Base-by-base conservation (phyloP, 148 eudicot genomes). In the Rhododendron kiyosumense region DNA sequence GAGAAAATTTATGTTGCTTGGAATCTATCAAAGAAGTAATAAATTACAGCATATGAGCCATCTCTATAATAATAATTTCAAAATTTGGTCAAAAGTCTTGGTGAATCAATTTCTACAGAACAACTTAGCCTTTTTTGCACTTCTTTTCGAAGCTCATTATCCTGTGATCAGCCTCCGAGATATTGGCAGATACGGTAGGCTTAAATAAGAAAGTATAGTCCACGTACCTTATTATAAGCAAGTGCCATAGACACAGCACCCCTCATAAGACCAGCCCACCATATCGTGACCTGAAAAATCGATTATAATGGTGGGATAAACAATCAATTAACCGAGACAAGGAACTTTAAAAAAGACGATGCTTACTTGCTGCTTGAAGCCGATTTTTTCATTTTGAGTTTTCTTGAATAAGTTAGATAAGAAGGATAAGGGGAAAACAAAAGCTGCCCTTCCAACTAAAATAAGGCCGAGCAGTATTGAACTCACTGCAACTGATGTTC, bases 171-270 rank as follows among this genome's bases (percentile, higher is more conserved):
- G 67, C 41, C 30, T 22, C 20, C 73, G 41, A 48, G 45, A 71
- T 20, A 67, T 67, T 45, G 8, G 32, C 49, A 67, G 41, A 28
- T 45, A 49, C 0, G 7, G 24, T 69, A 83, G 14, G 32, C 61
- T 83, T 13, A 45, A 46, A 41, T 83, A 41, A 65, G 52, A 49
- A 51, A 59, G 28, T 18, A 20, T 49, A 18, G 12, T 48, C 41
- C 45, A 9, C 5, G 24, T 91, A 97, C 99, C 98, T 97, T 95
- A 88, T 94, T 94, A 89, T 97, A 97, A 89, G 98, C 98, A 85
- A 97, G 93, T 22, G 99, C 99, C 92, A 97, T 94, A 30, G 99
- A 97, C 22, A 97, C 99, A 43, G 99, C 98, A 24, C 99, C 74
- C 5, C 74, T 67, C 74, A 67, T 67, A 67, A 67, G 74, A 67